A percentile compares a stretch with the other conserved stretches of the same genome.
phyloP scores from a whole-genome alignment of 2,329 filamentous ascomycete species.

The Septoria petroselini region DNA sequence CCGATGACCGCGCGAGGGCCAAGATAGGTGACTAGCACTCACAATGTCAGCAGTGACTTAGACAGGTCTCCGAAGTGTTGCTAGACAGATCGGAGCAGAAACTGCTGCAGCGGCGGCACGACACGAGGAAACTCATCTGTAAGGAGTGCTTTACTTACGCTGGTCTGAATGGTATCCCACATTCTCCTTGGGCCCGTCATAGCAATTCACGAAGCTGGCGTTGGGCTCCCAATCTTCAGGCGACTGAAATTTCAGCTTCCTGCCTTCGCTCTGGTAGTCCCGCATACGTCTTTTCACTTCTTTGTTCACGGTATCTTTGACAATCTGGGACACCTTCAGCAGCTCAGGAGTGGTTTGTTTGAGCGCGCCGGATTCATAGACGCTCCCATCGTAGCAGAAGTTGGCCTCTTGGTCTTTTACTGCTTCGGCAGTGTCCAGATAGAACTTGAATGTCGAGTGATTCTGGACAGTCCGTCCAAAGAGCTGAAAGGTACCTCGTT shows the following conservation, averaged over 20 bases:
- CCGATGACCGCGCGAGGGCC: conserved; percentile 87
- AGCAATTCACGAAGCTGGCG: conserved; percentile 92
- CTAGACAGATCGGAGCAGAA: too few relatives aligned
- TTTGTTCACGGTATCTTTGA: conserved; percentile 71
- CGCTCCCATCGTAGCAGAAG: conserved; percentile 80
- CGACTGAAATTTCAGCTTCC: conserved; percentile 76
- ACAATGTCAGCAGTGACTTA: too few relatives aligned
- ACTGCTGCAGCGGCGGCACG: too few relatives aligned
- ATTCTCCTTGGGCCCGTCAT: conserved; percentile 72
- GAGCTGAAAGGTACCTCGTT: conserved; percentile 72
- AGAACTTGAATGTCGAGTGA: conserved; percentile 81
- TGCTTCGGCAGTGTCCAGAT: conserved; percentile 71
- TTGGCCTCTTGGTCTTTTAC: conserved; percentile 67
- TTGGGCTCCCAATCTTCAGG: conserved; percentile 75
- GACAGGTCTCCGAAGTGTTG: too few relatives aligned
- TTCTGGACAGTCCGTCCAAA: conserved; percentile 85
- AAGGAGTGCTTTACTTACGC: too few relatives aligned
- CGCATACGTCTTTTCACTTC: conserved; percentile 71
- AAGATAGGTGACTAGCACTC: conserved; percentile 91
- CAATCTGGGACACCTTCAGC: conserved; percentile 63
- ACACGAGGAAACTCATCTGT: too few relatives aligned
- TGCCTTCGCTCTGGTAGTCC: conserved; percentile 62
- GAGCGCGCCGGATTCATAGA: conserved; percentile 62
- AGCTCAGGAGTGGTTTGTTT: conserved; percentile 74
- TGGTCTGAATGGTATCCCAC: conserved; percentile 94